These are phyloP conservation scores for Kwoniella shandongensis DNA, from an alignment of 768 basidiomycete species.

Conservation along the genomic window DNA sequence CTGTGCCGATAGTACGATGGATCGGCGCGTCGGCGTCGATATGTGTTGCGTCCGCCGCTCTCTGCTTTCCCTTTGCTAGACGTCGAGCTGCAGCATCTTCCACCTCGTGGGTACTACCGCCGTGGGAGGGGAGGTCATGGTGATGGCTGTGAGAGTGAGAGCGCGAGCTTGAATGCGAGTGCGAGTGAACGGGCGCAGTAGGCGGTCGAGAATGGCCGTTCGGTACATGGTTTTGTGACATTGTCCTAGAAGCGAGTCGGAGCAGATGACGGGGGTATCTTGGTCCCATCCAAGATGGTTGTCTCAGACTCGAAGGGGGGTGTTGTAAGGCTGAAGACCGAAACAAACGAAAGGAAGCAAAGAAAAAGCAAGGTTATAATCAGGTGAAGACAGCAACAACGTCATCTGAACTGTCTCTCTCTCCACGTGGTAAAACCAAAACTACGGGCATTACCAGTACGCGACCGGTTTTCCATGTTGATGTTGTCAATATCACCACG, in stretches of 20 bases:
- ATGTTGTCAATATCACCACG: too few species aligned
- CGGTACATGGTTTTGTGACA: slow-evolving; percentile 9
- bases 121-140: background rate
- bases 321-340: too few species aligned
- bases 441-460: too few species aligned
- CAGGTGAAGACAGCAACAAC: slow-evolving; percentile 3
- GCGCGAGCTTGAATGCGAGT: slow-evolving; percentile 2
- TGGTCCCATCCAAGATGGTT: background rate
- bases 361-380: too few species aligned
- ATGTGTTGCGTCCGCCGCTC: background rate
- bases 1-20: background rate
- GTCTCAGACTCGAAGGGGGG: too few species aligned
- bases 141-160: slow-evolving; percentile 7
- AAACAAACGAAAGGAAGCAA: too few species aligned
- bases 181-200: background rate
- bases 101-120: background rate
- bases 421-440: too few species aligned
- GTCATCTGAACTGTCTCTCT: slow-evolving; percentile 7
- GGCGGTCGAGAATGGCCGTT: background rate
- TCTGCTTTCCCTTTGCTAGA: slow-evolving; percentile 16
- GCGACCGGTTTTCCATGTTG: too few species aligned
- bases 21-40: background rate
- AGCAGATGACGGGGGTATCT: background rate
- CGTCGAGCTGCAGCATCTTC: slow-evolving; percentile 10
- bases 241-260: background rate